Evolutionary conservation across 1,284 basidiomycete species (phyloP).

Genomic region (Leccinum solheimii): DNA sequence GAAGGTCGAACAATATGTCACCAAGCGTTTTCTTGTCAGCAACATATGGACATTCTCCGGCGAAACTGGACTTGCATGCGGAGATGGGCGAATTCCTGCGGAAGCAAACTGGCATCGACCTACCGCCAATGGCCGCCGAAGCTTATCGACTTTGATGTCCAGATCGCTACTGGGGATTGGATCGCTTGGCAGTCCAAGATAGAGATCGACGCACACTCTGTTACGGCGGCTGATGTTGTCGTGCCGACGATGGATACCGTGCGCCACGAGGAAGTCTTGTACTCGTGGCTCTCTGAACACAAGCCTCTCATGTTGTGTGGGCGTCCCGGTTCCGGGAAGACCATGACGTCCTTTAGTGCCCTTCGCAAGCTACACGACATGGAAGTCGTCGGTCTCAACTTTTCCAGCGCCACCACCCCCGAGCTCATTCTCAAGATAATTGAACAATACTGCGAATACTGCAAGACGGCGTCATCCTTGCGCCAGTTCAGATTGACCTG

Average conservation of each 20-base stretch:
- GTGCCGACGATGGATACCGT: slow-evolving; percentile 99
- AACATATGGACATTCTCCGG: slow-evolving; percentile 99
- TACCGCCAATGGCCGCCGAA: slow-evolving; percentile 75
- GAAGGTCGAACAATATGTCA: slow-evolving; percentile 87
- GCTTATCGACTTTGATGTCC: slow-evolving; percentile 96
- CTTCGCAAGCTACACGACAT: slow-evolving; percentile 97
- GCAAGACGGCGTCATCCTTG: slow-evolving; percentile 94
- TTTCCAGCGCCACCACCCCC: slow-evolving; percentile 98
- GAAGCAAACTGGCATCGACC: slow-evolving; percentile 85
- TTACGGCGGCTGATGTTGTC: slow-evolving; percentile 94
- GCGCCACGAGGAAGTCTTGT: slow-evolving; percentile 97
- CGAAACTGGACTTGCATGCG: slow-evolving; percentile 86
- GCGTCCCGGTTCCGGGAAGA: slow-evolving; percentile 98
- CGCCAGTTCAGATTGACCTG: slow-evolving; percentile 93
- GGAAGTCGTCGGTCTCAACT: slow-evolving; percentile 99
- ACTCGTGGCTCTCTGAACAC: slow-evolving; percentile 98
- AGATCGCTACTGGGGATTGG: slow-evolving; percentile 87
- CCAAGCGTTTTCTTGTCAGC: slow-evolving; percentile 87
- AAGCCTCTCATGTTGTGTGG: slow-evolving; percentile 99
- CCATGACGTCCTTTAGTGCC: slow-evolving; percentile 99
- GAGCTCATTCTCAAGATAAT: slow-evolving; percentile 99
- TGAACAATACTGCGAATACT: slow-evolving; percentile 99
- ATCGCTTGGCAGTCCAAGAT: slow-evolving; percentile 88
- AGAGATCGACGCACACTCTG: slow-evolving; percentile 95
- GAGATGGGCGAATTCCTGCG: slow-evolving; percentile 90